Base-by-base conservation (phyloP, 108 stramenopile species). In the Skeletonema grethae region DNA sequence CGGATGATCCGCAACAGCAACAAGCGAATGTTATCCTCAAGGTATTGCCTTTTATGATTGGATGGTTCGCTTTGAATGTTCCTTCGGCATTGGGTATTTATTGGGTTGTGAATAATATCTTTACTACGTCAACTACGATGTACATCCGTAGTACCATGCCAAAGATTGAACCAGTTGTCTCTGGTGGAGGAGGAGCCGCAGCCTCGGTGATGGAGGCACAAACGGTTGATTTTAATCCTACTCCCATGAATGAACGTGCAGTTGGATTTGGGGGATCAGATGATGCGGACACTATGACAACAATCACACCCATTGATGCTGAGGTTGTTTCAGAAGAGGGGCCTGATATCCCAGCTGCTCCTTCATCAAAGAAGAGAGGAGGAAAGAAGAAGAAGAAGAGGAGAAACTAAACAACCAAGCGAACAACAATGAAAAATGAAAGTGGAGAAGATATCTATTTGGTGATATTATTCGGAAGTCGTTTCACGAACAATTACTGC, bases 91-190 rank as follows among this genome's bases (percentile, higher is more conserved):
- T 98, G 57, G 88, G 92, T 20, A 65, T 98, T 57, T 98, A 98
- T 76, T 98, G 98, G 98, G 89, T 98, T 32, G 89, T 91, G 8
- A 98, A 98, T 88, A 97, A 97, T 72, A 79, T 97, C 71, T 76
- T 97, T 53, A 95, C 96, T 9, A 97, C 98, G 3, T 88, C 86
- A 2, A 82, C 84, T 13, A 87, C 95, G 0, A 60, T 96, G 15
- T 70, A 88, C 45, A 86, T 97, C 72, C 87, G 94, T 7, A 87
- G 64, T 65, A 48, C 71, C 58, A 82, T 95, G 82, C 82, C 84
- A 30, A 35, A 13, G 41, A 43, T 70, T 36, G 82, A 74, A 38
- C 63, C 83, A 3, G 63, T 58, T n/a, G 28, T 48, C 22, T 75
- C 76, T 7, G 74, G 78, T 35, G 79, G 74, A 57, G 53, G 50